These are phyloP conservation scores for Saitozyma sp. DNA, from an alignment of 768 basidiomycete genomes.

Conservation along the genomic window DNA sequence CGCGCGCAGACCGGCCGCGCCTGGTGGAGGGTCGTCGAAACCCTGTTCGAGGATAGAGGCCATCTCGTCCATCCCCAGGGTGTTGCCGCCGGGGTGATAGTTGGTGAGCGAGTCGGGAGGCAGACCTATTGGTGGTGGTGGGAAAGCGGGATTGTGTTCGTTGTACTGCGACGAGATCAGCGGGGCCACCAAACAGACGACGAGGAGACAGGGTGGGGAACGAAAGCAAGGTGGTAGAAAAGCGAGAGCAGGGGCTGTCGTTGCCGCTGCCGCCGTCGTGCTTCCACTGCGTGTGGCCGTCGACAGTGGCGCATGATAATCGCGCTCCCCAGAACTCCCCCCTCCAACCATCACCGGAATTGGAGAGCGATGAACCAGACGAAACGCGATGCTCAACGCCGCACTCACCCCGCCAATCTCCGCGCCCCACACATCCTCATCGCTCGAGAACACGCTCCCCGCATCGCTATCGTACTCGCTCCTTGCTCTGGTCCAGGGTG, in stretches of 20 bases:
- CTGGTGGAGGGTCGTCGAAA: conserved; percentile 65
- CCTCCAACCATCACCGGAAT: too few relatives aligned
- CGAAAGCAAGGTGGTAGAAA: too few relatives aligned
- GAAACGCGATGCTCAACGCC: not conserved
- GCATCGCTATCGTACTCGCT: conserved; percentile 60
- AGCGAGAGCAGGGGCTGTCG: too few relatives aligned
- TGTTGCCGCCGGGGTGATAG: conserved; percentile 48
- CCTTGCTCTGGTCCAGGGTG: conserved; percentile 20
- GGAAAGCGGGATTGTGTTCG: conserved; percentile 72
- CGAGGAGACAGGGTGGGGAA: not conserved
- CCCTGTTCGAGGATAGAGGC: conserved; percentile 90
- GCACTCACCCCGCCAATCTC: conserved; percentile 73
- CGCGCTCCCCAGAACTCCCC: too few relatives aligned
- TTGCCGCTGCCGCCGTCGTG: too few relatives aligned
- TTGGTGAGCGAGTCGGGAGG: conserved; percentile 48
- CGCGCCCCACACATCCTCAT: conserved; percentile 92
- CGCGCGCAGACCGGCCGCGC: not conserved
- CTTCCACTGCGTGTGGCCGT: too few relatives aligned
- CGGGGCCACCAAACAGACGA: not conserved
- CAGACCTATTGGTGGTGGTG: conserved; percentile 80
- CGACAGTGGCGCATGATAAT: too few relatives aligned
- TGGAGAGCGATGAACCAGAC: too few relatives aligned
- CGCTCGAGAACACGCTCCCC: conserved; percentile 70
- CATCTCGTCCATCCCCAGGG: conserved; percentile 71
- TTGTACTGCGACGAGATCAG: conserved; percentile 62